These are phyloP conservation scores for Syzygium malaccense DNA, from an alignment of 441 rosid genomes.

Conservation along the genomic window DNA sequence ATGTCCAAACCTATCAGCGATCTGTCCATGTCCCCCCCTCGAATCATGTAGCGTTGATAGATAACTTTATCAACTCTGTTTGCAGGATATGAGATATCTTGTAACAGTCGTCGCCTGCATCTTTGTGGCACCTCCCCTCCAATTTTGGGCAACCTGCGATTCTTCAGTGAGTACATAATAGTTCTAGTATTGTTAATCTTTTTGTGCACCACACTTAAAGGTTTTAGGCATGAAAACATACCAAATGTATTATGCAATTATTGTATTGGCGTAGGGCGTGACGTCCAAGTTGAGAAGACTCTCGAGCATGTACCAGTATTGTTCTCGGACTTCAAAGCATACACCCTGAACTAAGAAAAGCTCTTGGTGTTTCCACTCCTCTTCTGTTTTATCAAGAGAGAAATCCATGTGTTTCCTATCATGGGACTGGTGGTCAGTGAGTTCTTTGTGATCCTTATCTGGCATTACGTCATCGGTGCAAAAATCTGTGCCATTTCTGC, in stretches of 20 bases:
- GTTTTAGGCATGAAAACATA: slow-evolving; percentile 1
- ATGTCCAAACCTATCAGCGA: too few relatives aligned
- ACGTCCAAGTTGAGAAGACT: slow-evolving; percentile 67
- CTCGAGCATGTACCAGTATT: slow-evolving; percentile 53
- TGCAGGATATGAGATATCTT: too few relatives aligned
- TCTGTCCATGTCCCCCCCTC: too few relatives aligned
- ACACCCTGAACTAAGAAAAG: slow-evolving; percentile 39
- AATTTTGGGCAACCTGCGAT: too few relatives aligned
- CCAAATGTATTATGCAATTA: slow-evolving; percentile 88
- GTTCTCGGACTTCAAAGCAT: slow-evolving; percentile 54
- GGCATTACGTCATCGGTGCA: slow-evolving; percentile 66
- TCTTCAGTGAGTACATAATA: background rate
- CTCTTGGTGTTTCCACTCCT: slow-evolving; percentile 39
- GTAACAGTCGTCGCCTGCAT: too few relatives aligned
- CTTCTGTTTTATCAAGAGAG: slow-evolving; percentile 55
- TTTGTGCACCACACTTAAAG: background rate
- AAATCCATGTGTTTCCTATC: slow-evolving; percentile 51
- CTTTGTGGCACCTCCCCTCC: too few relatives aligned
- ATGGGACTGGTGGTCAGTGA: slow-evolving; percentile 28
- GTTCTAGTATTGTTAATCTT: background rate
- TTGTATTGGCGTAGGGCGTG: slow-evolving; percentile 49
- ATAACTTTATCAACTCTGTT: too few relatives aligned
- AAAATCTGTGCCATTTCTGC: slow-evolving; percentile 68
- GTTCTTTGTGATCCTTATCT: slow-evolving; percentile 54
- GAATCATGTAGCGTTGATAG: too few relatives aligned